These are phyloP conservation scores for Russula griseocarnosa DNA, from an alignment of 768 basidiomycete species.

Conservation along the genomic window DNA sequence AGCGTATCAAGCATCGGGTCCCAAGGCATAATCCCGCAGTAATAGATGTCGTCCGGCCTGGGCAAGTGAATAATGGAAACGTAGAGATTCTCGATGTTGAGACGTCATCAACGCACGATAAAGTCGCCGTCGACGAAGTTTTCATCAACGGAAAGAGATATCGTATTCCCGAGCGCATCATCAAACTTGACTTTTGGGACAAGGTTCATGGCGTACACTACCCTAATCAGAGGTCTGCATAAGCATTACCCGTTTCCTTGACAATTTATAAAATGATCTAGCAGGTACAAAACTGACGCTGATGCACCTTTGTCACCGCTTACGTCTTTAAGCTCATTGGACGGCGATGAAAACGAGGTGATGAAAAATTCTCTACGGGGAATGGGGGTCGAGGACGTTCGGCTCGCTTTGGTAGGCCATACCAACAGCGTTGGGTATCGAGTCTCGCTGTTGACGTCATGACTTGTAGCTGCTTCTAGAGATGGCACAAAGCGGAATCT, in stretches of 20 bases:
- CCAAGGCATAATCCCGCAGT: conserved; percentile 64
- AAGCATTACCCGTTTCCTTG: not conserved
- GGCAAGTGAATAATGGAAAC: conserved; percentile 85
- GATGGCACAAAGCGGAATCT: conserved; percentile 18
- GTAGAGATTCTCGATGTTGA: conserved; percentile 80
- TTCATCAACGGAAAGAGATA: conserved; percentile 86
- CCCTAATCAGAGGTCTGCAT: conserved; percentile 21
- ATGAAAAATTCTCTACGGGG: conserved; percentile 10
- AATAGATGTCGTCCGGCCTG: conserved; percentile 70
- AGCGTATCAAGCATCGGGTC: conserved; percentile 79
- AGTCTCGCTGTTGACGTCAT: conserved; percentile 1
- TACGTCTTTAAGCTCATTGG: conserved; percentile 30
- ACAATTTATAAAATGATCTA: not conserved
- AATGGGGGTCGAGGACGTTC: conserved; percentile 26
- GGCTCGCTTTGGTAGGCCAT: conserved; percentile 25
- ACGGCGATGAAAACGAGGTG: conserved; percentile 23
- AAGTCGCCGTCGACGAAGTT: conserved; percentile 71
- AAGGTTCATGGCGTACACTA: conserved; percentile 44
- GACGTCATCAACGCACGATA: conserved; percentile 42
- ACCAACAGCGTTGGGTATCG: not conserved
- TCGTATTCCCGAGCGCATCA: conserved; percentile 86
- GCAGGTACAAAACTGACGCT: conserved; percentile 18
- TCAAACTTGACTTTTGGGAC: conserved; percentile 94
- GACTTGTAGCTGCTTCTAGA: conserved; percentile 25
- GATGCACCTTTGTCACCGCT: conserved; percentile 32